These are phyloP conservation scores for Porphyra umbilicalis DNA, from an alignment of 31 red algal genomes.

Conservation along the genomic window DNA sequence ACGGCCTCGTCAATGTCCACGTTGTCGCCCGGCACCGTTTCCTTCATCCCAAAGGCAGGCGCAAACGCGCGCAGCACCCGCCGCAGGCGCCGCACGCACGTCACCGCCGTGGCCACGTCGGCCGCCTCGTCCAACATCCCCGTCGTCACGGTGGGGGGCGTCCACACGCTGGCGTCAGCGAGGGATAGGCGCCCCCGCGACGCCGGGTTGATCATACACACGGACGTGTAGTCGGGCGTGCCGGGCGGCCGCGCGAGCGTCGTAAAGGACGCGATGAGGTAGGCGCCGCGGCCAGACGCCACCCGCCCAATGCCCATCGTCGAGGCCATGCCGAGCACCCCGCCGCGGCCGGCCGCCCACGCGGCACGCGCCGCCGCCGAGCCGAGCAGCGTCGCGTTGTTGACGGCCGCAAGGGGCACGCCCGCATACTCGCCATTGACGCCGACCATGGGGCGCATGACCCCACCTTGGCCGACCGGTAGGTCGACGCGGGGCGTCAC, in stretches of 20 bases:
- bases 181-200: background rate
- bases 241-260: background rate
- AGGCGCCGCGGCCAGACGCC: background rate
- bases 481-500: constrained; percentile 13
- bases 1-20: background rate
- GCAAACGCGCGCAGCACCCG: background rate
- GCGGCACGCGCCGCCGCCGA: background rate
- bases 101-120: background rate
- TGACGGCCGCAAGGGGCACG: background rate
- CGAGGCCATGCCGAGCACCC: background rate
- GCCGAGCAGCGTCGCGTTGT: background rate
- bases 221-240: background rate
- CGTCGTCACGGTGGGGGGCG: background rate
- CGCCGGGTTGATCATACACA: background rate
- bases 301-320: background rate
- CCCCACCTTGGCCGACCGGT: background rate
- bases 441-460: background rate
- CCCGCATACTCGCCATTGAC: background rate
- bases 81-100: background rate
- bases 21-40: background rate
- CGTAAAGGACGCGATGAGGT: background rate
- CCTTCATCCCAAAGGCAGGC: background rate
- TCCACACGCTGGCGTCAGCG: background rate
- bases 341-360: background rate
- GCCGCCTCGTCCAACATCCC: background rate